Evolutionary conservation across 108 stramenopile genomes (phyloP).

Genomic region (Epithemia pelagica): DNA sequence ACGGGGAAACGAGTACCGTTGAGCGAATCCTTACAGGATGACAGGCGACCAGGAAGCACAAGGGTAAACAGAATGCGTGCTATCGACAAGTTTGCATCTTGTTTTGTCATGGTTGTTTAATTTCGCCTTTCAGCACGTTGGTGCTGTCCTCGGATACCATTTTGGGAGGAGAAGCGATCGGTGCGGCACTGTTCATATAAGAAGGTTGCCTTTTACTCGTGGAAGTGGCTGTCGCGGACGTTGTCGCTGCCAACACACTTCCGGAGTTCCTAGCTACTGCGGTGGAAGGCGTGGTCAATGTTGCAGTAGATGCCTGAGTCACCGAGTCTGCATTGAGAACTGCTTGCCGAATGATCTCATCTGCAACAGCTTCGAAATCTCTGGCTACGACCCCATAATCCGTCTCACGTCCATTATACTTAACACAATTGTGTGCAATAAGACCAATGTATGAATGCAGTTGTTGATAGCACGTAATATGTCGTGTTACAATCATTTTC

Average conservation of each 20-base stretch:
- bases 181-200: too few species aligned
- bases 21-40: too few species aligned
- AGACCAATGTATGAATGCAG: constrained; percentile 52
- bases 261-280: background rate
- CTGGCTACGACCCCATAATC: constrained; percentile 71
- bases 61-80: too few species aligned
- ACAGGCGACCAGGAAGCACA: too few species aligned
- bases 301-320: background rate
- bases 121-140: too few species aligned
- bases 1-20: too few species aligned
- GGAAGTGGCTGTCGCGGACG: background rate
- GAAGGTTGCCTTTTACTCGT: background rate
- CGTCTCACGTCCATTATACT: constrained; percentile 68
- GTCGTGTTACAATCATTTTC: constrained; percentile 55
- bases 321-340: constrained; percentile 14
- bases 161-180: background rate
- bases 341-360: constrained; percentile 31
- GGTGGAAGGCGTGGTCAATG: background rate
- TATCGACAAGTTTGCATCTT: too few species aligned
- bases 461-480: constrained; percentile 44
- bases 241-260: background rate
- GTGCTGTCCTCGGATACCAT: background rate
- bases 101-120: too few species aligned
- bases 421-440: constrained; percentile 73
- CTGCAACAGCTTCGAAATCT: constrained; percentile 57